phyloP scores from a whole-genome alignment of 83 land plant species.

The Picea abies region DNA sequence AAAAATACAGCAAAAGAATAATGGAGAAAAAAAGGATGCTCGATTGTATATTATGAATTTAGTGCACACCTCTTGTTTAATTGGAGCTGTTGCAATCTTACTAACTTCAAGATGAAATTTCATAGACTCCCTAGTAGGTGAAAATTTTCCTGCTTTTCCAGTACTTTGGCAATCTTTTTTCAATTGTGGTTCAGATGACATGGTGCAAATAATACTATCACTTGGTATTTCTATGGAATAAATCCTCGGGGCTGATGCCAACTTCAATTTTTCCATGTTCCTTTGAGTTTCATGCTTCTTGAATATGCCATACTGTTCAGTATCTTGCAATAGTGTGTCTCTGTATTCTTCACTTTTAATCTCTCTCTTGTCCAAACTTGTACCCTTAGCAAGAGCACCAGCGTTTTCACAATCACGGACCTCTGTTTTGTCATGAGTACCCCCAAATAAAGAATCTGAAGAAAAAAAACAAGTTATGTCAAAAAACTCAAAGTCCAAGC shows the following conservation, averaged over 20 bases:
- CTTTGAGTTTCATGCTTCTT: constrained; percentile 7
- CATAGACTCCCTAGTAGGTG: neutral
- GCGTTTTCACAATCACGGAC: neutral
- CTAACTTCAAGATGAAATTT: neutral
- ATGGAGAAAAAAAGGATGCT: neutral
- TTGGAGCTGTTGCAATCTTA: neutral
- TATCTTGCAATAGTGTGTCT: neutral
- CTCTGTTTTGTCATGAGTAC: constrained; percentile 8
- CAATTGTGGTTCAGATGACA: neutral
- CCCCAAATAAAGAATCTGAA: neutral
- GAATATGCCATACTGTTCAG: neutral
- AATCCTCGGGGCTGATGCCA: neutral
- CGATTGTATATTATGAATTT: neutral
- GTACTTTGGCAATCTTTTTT: neutral
- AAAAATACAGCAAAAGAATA: neutral
- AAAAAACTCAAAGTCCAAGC: neutral
- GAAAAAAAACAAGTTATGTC: neutral
- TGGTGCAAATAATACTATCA: constrained; percentile 7
- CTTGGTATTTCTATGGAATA: constrained; percentile 3
- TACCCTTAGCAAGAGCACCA: neutral
- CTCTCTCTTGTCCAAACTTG: neutral
- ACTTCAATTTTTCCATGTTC: constrained; percentile 3
- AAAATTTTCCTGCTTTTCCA: constrained; percentile 1
- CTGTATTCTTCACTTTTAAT: constrained; percentile 5
- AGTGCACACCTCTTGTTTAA: constrained; percentile 9